phyloP scores from a whole-genome alignment of 2,329 filamentous ascomycete species.

The Arthrobotrys sinensis region DNA sequence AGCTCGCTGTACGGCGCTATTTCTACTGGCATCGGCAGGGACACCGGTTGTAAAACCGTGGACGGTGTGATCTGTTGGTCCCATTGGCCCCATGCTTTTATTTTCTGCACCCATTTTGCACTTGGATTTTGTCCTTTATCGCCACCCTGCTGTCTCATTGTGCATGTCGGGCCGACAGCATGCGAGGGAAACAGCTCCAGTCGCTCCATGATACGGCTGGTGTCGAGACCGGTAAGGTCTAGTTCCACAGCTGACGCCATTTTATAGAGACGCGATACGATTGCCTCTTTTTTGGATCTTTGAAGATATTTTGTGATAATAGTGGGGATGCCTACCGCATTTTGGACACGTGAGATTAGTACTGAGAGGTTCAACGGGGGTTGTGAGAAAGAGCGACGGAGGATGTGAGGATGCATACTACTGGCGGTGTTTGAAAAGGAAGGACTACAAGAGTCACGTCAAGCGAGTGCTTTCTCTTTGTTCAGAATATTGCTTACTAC shows the following conservation, averaged over 20 bases:
- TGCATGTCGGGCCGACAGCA: constrained; percentile 39
- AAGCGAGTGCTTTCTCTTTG: constrained; percentile 8
- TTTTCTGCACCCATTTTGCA: constrained; percentile 52
- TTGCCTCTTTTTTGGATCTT: constrained; percentile 6
- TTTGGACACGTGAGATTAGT: constrained; percentile 46
- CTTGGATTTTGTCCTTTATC: constrained; percentile 1
- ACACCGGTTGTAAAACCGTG: constrained; percentile 65
- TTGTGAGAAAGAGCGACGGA: constrained; percentile 34
- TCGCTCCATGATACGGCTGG: constrained; percentile 43
- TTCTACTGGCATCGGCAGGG: constrained; percentile 67
- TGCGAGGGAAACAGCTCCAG: constrained; percentile 11
- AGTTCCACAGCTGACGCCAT: constrained; percentile 54
- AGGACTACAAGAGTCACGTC: not conserved
- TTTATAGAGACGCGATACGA: constrained; percentile 34
- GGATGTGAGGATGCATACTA: constrained; percentile 46
- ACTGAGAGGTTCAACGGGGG: constrained; percentile 27
- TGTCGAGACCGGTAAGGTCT: constrained; percentile 49
- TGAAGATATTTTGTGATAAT: constrained; percentile 2
- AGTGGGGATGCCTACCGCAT: constrained; percentile 23
- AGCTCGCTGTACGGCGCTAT: constrained; percentile 66
- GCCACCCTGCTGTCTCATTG: constrained; percentile 17
- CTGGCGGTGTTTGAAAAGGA: constrained; percentile 2
- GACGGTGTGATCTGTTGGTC: constrained; percentile 65
- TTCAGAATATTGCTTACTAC: not conserved
- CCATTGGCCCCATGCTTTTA: constrained; percentile 66